Evolutionary conservation across 106 monocot genomes (phyloP).

Genomic region (Ottelia alismoides): DNA sequence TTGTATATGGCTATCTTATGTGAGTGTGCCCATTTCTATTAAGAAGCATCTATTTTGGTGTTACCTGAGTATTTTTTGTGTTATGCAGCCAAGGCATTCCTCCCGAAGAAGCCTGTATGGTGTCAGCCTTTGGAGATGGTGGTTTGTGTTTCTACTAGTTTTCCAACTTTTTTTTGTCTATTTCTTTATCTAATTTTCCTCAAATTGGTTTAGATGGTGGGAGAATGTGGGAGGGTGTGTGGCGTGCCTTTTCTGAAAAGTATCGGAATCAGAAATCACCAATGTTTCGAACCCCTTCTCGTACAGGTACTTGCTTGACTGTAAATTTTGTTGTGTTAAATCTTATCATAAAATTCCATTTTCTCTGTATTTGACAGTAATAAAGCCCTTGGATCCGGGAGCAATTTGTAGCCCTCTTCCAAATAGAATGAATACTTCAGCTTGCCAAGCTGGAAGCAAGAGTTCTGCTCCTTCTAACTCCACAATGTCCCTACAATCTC

Average conservation of each 20-base stretch:
- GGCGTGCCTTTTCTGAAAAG: constrained; percentile 40
- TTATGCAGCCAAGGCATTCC: constrained; percentile 70
- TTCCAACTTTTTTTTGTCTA: too few relatives aligned
- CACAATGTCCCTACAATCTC: too few relatives aligned
- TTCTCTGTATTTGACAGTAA: constrained; percentile 27
- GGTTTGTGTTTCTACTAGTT: too few relatives aligned
- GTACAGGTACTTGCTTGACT: constrained; percentile 35
- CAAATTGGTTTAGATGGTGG: constrained; percentile 36
- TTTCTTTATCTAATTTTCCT: too few relatives aligned
- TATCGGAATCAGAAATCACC: constrained; percentile 55
- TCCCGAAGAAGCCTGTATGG: constrained; percentile 81
- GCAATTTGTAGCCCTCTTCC: constrained; percentile 27
- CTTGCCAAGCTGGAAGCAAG: constrained; percentile 26
- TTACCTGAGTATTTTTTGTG: constrained; percentile 3
- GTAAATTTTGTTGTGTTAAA: too few relatives aligned
- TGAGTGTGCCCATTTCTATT: constrained; percentile 19
- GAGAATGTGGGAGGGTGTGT: constrained; percentile 58
- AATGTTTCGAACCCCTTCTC: constrained; percentile 36
- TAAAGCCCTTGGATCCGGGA: constrained; percentile 22
- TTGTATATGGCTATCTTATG: constrained; percentile 96
- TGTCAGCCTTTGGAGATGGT: constrained; percentile 68
- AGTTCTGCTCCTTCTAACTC: constrained; percentile 14
- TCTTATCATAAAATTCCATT: too few relatives aligned
- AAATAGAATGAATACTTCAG: constrained; percentile 22
- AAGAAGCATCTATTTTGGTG: constrained; percentile 2